Evolutionary conservation across 495 filamentous ascomycete species (phyloP).

Genomic region (Lasiosphaeria hispida): DNA sequence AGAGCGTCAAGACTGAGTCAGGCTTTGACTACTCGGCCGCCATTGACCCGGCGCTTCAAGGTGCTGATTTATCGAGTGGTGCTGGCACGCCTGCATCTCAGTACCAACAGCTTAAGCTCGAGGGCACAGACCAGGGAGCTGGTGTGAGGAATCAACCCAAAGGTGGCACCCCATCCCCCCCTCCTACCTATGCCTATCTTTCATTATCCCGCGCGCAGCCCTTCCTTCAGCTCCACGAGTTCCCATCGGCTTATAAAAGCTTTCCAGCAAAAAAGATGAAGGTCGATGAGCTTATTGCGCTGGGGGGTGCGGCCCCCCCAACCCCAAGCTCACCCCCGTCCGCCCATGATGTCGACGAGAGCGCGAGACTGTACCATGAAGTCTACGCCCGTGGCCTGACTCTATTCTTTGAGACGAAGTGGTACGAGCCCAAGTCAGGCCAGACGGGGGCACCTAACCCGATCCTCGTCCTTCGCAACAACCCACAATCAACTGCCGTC

Average conservation of each 20-base stretch:
- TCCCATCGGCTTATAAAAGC: slow-evolving; percentile 45
- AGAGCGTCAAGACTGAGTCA: slow-evolving; percentile 56
- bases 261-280: slow-evolving; percentile 66
- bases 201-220: slow-evolving; percentile 20
- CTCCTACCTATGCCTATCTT: slow-evolving; percentile 10
- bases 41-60: slow-evolving; percentile 75
- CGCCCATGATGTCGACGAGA: slow-evolving; percentile 60
- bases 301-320: slow-evolving; percentile 62
- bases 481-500: slow-evolving; percentile 58
- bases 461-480: slow-evolving; percentile 50
- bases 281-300: slow-evolving; percentile 71
- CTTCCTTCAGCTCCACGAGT: slow-evolving; percentile 31
- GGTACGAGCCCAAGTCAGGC: slow-evolving; percentile 61
- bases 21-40: slow-evolving; percentile 64
- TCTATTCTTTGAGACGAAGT: slow-evolving; percentile 78
- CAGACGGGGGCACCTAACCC: slow-evolving; percentile 20
- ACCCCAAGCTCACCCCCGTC: slow-evolving; percentile 54
- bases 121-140: slow-evolving; percentile 23
- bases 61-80: slow-evolving; percentile 30
- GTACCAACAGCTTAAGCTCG: slow-evolving; percentile 34
- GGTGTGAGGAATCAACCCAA: slow-evolving; percentile 21
- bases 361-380: slow-evolving; percentile 69
- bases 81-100: slow-evolving; percentile 38
- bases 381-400: slow-evolving; percentile 77
- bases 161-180: slow-evolving; percentile 31